Conservation (phyloP, 352 stramenopile species). For the Phytophthora parvispora region DNA sequence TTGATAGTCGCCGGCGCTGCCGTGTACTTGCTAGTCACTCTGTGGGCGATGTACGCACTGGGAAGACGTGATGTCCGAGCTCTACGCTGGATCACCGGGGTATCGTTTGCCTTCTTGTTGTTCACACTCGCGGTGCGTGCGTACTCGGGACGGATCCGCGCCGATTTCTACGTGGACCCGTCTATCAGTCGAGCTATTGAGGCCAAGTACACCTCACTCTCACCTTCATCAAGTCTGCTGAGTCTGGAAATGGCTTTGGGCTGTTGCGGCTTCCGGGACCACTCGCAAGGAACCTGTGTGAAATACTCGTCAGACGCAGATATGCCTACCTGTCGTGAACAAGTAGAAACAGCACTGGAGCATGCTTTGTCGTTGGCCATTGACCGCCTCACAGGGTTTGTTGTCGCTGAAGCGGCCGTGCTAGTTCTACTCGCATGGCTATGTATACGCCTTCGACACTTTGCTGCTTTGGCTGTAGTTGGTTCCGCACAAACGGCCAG, state of each 20-base stretch:
- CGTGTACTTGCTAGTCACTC: conserved; percentile 40
- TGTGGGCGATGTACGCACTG: conserved; percentile 38
- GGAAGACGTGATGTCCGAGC: conserved; percentile 36
- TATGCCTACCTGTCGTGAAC: conserved; percentile 39
- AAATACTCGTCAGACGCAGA: not conserved
- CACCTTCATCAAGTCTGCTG: conserved; percentile 25
- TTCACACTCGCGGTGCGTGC: conserved; percentile 33
- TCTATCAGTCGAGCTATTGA: conserved; percentile 43
- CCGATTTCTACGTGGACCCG: conserved; percentile 48
- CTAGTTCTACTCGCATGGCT: conserved; percentile 31
- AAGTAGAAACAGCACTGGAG: conserved; percentile 22
- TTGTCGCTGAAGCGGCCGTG: conserved; percentile 23
- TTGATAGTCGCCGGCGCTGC: conserved; percentile 16
- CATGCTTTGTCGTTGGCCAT: conserved; percentile 23
- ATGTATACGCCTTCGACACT: conserved; percentile 36
- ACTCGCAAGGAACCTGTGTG: conserved; percentile 44
- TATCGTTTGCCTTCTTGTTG: conserved; percentile 43
- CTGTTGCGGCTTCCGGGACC: conserved; percentile 57
- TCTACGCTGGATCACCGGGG: conserved; percentile 41
- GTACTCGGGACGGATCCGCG: conserved; percentile 40
- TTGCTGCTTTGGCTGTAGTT: conserved; percentile 16
- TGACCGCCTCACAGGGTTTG: conserved; percentile 23
- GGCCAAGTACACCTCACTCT: conserved; percentile 36
- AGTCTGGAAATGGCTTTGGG: conserved; percentile 52
- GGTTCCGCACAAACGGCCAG: not conserved